These are phyloP conservation scores for Eutreptiella sp. DNA, from an alignment of 208 protist species.

Conservation along the genomic window DNA sequence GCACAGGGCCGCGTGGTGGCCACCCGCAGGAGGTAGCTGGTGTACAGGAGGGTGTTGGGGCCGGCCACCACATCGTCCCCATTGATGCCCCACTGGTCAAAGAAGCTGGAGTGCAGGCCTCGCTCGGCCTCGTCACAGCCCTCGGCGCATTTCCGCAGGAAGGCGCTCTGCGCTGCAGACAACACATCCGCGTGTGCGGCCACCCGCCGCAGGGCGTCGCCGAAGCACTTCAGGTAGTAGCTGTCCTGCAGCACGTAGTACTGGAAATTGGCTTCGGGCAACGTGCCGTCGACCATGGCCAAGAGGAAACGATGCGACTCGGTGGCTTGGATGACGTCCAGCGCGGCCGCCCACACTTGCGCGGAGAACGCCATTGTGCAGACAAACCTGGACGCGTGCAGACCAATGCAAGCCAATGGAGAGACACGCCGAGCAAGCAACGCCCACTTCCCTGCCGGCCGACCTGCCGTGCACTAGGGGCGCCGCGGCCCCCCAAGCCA, in stretches of 20 bases:
- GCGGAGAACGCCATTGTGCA: too few species aligned
- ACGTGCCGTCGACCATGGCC: slow-evolving; percentile 5
- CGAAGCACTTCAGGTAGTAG: slow-evolving; percentile 2
- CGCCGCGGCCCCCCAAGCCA: too few species aligned
- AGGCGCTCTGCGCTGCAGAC: neutral
- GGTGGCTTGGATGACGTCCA: neutral
- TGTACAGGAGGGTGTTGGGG: slow-evolving; percentile 6
- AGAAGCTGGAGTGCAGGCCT: slow-evolving; percentile 2
- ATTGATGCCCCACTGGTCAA: slow-evolving; percentile 8
- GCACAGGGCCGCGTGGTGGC: neutral
- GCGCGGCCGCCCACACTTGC: neutral
- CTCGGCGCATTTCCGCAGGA: too few species aligned
- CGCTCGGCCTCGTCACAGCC: slow-evolving; percentile 7
- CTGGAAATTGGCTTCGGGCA: slow-evolving; percentile 3
- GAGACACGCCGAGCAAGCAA: too few species aligned
- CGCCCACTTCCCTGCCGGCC: too few species aligned
- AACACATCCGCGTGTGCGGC: neutral
- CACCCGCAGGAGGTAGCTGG: slow-evolving; percentile 4
- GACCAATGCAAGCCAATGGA: too few species aligned
- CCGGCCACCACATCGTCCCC: too few species aligned
- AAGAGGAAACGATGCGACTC: slow-evolving; percentile 7
- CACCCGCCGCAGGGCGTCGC: neutral
- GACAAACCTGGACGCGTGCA: too few species aligned
- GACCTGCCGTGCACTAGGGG: too few species aligned
- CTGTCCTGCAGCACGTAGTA: slow-evolving; percentile 15